Base-by-base conservation (phyloP, 805 yeast genomes). In the Wickerhamiella dianesei region DNA sequence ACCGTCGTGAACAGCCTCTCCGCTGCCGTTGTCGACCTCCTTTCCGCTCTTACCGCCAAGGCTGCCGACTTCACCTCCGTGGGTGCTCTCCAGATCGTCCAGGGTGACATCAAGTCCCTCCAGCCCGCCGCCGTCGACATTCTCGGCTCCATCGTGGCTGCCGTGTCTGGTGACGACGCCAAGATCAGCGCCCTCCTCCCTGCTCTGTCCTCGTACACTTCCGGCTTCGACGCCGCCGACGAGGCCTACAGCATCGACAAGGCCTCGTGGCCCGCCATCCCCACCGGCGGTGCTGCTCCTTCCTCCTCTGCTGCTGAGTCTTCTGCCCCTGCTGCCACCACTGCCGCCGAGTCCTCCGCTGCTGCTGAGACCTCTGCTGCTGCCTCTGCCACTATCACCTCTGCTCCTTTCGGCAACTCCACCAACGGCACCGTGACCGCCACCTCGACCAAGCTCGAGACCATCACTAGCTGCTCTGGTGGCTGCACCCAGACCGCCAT, bases 61-160 rank as follows among this genome's bases (percentile, higher is more conserved):
- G 57, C 56, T 16, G 43, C 45, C 40, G 59, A 49, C 49, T 51
- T 57, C 41, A 35, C 14, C 22, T 22, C 53, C 8, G 60, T 52
- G 20, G 55, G 55, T 5, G 56, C 57, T 37, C 36, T 36, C 17
- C 6, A 44, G 14, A 56, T 55, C 40, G 57, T 55, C n/a, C 21
- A 39, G 21, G 20, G 16, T 17, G 50, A 48, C 35, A 46, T 59
- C 44, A 40, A 42, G 25, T 44, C 50, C 22, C 48, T 58, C 18
- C 47, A 48, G 25, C 45, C 44, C 19, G 48, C 55, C 35, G 51
- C 60, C 14, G 47, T 45, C 35, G 46, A 44, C 18, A 50, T 58
- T 20, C 50, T 49, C 21, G 22, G 46, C 25, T 16, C 37, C 29
- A 43, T 53, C 25, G 36, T 53, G n/a, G 46, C 48, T 36, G 49